Base-by-base conservation (phyloP, 1,139 yeast genomes). In the Dujonia santamariae region DNA sequence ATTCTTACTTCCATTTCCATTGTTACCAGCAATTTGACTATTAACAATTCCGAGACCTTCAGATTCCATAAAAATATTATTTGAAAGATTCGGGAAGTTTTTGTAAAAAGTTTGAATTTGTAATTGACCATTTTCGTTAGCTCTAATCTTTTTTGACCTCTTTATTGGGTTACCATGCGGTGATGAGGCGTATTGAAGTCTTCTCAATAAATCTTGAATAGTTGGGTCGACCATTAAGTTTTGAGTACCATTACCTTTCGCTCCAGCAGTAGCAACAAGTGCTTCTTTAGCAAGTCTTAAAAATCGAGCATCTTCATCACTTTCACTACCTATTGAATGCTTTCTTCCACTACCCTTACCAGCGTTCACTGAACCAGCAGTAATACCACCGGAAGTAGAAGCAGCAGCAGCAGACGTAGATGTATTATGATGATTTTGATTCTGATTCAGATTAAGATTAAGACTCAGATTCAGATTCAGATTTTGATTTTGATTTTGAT, bases 81-180 rank as follows among this genome's bases (percentile, higher is more conserved):
- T 67, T 43, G 69, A 63, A 36, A 68, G 48, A 39, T 68, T 67
- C 12, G 75, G 75, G 42, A 69, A 69, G 32, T 54, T 57, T 20
- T 63, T 51, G 45, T 69, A 69, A 44, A 68, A 69, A 13, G 57
- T 63, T 29, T 63, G 72, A 32, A 69, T 65, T 61, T 64, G 67
- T 35, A 68, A 52, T 41, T 66, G 70, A 4, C 75, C 75, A 36
- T 57, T 61, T 28, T 58, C 64, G 43, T 67, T 67, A 29, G 68
- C 61, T 16, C 50, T 53, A n/a, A 68, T 59, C 18, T 53, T 52
- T 9, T 59, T 56, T 7, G 65, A 58, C 26, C 54, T 54, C 26
- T 55, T 56, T 18, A 68, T 68, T 5, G 75, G 75, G 42, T 68
- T 69, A 5, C 70, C 70, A 50, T 75, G 81, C 3, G 82, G 80